Evolutionary conservation across 202 grass and related monocot genomes (phyloP).

Genomic region (Brachypodium distachyon): DNA sequence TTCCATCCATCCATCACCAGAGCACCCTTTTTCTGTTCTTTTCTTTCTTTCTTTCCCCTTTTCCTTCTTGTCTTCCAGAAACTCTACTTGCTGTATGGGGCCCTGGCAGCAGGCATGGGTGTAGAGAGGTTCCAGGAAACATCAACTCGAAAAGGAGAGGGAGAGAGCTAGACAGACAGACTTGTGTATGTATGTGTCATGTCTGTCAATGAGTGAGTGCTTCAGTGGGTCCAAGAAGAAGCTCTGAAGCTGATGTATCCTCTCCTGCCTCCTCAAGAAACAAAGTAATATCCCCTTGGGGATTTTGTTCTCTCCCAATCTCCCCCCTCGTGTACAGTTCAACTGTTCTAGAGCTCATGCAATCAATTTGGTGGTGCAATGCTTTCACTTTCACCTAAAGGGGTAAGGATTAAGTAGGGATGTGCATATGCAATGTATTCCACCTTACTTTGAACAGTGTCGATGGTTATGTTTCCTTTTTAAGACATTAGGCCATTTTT

Average conservation of each 20-base stretch:
- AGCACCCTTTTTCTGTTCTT: slow-evolving; percentile 11
- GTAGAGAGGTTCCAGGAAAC: slow-evolving; percentile 46
- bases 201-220: slow-evolving; percentile 14
- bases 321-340: not conserved
- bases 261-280: slow-evolving; percentile 33
- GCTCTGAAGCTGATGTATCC: slow-evolving; percentile 46
- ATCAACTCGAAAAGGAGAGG: slow-evolving; percentile 28
- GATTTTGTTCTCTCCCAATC: slow-evolving; percentile 29
- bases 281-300: slow-evolving; percentile 27
- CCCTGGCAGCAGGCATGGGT: slow-evolving; percentile 31
- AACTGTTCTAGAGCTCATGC: slow-evolving; percentile 13
- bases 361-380: slow-evolving; percentile 12
- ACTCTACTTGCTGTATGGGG: slow-evolving; percentile 27
- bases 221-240: slow-evolving; percentile 19
- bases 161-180: not conserved
- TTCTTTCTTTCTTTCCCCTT: not conserved
- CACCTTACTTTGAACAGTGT: not conserved
- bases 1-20: slow-evolving; percentile 23
- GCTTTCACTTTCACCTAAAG: slow-evolving; percentile 18
- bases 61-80: slow-evolving; percentile 29
- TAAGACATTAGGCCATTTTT: not conserved
- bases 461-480: not conserved
- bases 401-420: not conserved
- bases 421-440: slow-evolving; percentile 15
- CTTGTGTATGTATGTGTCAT: slow-evolving; percentile 34